phyloP scores from a whole-genome alignment of 2,329 filamentous ascomycete genomes.

The Pseudogymnoascus sp. region DNA sequence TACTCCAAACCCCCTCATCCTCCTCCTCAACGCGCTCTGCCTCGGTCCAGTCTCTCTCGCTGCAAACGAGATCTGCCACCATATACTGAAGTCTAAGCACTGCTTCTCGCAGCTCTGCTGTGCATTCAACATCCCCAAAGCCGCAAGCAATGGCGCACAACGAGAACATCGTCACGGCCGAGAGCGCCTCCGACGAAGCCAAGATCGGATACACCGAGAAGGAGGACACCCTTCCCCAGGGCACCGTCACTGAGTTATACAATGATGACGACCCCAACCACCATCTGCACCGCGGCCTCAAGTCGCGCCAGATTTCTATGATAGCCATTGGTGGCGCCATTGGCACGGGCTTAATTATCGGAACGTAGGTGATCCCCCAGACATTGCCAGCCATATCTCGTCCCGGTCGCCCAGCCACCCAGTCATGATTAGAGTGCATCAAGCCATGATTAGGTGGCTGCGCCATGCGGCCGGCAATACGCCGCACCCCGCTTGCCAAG shows the following conservation, averaged over 20 bases:
- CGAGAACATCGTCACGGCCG: not conserved
- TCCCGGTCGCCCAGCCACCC: not conserved
- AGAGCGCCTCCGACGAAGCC: not conserved
- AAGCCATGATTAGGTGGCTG: not conserved
- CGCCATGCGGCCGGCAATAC: slow-evolving; percentile 10
- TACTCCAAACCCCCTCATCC: not conserved
- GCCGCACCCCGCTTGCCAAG: slow-evolving; percentile 37
- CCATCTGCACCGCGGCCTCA: slow-evolving; percentile 42
- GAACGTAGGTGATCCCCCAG: slow-evolving; percentile 35
- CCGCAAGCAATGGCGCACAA: not conserved
- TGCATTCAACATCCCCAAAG: slow-evolving; percentile 1
- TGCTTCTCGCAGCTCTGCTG: not conserved
- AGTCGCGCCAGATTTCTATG: slow-evolving; percentile 50
- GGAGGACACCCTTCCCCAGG: not conserved
- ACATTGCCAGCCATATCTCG: not conserved
- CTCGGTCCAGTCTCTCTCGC: not conserved
- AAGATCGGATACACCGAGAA: slow-evolving; percentile 3
- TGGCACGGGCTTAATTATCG: slow-evolving; percentile 65
- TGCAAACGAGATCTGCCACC: not conserved
- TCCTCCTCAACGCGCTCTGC: not conserved
- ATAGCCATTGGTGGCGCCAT: slow-evolving; percentile 70
- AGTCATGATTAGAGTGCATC: slow-evolving; percentile 27
- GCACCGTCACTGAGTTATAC: not conserved
- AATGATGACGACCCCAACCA: slow-evolving; percentile 20
- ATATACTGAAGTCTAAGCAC: not conserved